Evolutionary conservation across 352 stramenopile species (phyloP).

Genomic region (Globisporangium echinulatum): DNA sequence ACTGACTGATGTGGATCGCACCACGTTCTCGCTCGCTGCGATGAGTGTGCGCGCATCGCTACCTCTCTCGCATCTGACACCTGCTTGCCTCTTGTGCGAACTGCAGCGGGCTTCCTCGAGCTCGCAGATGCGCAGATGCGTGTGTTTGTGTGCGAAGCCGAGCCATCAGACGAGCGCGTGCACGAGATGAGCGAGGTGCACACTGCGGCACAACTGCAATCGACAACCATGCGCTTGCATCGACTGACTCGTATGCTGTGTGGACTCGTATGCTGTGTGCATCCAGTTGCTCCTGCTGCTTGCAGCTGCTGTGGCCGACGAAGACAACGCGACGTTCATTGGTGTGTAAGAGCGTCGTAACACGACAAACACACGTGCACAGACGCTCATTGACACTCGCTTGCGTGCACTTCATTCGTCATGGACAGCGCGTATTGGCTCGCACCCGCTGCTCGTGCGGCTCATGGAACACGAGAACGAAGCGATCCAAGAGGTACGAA

Average conservation of each 20-base stretch:
- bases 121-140: slow-evolving; percentile 37
- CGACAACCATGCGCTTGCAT: too few species aligned
- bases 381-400: background rate
- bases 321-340: slow-evolving; percentile 77
- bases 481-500: slow-evolving; percentile 58
- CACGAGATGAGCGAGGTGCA: slow-evolving; percentile 37
- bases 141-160: slow-evolving; percentile 27
- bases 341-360: slow-evolving; percentile 21
- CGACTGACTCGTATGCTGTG: background rate
- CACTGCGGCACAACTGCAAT: background rate
- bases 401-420: background rate
- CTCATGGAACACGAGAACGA: slow-evolving; percentile 79
- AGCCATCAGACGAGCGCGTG: slow-evolving; percentile 23
- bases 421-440: slow-evolving; percentile 47
- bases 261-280: background rate
- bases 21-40: too few species aligned
- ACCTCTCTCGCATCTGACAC: background rate
- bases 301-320: slow-evolving; percentile 52
- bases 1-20: background rate
- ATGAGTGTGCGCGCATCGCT: background rate
- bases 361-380: too few species aligned
- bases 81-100: background rate
- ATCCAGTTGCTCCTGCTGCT: slow-evolving; percentile 38
- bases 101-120: slow-evolving; percentile 61
- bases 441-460: slow-evolving; percentile 55